phyloP scores from a whole-genome alignment of 805 yeast species.

The Saccharomycopsis fodiens region DNA sequence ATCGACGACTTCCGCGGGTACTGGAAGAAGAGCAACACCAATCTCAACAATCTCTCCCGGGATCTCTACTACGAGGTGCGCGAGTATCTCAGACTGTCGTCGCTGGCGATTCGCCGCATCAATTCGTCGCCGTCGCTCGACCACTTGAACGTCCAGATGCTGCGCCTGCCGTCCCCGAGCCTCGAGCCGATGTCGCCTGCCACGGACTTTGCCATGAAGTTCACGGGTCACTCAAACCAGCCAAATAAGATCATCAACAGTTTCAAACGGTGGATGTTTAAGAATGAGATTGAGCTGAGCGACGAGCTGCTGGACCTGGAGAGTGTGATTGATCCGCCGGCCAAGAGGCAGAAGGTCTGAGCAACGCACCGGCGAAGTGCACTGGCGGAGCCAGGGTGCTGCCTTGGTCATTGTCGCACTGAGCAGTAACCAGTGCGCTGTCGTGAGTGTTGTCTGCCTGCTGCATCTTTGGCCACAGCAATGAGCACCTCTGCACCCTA shows the following conservation, averaged over 20 bases:
- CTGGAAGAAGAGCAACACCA: conserved; percentile 68
- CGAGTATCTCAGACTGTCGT: conserved; percentile 53
- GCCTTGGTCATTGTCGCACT: too few species aligned
- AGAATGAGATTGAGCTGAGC: conserved; percentile 17
- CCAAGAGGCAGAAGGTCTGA: conserved; percentile 10
- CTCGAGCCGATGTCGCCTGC: conserved; percentile 41
- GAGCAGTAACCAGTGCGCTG: too few species aligned
- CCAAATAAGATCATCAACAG: conserved; percentile 26
- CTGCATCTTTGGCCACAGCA: too few species aligned
- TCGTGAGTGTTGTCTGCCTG: too few species aligned
- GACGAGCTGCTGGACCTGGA: neutral
- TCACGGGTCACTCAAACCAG: conserved; percentile 45
- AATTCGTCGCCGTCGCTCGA: conserved; percentile 17
- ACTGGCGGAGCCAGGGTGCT: too few species aligned
- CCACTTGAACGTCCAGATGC: conserved; percentile 22
- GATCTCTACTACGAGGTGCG: conserved; percentile 83
- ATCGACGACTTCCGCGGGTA: conserved; percentile 80
- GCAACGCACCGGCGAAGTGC: too few species aligned
- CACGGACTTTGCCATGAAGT: conserved; percentile 58
- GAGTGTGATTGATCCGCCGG: neutral
- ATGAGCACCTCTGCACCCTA: too few species aligned
- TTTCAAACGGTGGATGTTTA: conserved; percentile 31
- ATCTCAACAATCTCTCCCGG: conserved; percentile 62
- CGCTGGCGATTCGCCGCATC: conserved; percentile 22
- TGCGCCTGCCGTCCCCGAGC: conserved; percentile 11